Conservation (phyloP, 2,329 filamentous ascomycete species). For the Huntiella moniliformis region DNA sequence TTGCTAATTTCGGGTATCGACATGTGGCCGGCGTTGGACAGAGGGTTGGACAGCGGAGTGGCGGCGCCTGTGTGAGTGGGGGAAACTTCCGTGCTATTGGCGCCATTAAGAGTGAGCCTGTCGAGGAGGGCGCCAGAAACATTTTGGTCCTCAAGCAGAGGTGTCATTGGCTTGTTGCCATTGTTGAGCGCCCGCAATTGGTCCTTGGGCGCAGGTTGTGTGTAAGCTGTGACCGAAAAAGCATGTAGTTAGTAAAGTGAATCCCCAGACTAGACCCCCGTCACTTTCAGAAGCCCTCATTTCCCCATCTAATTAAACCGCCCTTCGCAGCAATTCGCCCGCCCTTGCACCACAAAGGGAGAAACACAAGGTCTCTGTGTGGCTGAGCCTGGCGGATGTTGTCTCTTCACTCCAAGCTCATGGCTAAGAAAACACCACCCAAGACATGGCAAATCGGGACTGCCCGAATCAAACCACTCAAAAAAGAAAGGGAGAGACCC, state of each 20-base stretch:
- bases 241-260: background rate
- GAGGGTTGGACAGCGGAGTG: slow-evolving; percentile 12
- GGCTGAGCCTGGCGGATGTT: too few relatives aligned
- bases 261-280: too few relatives aligned
- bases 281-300: background rate
- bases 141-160: slow-evolving; percentile 16
- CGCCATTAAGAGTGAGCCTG: background rate
- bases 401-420: too few relatives aligned
- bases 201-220: slow-evolving; percentile 35
- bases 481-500: slow-evolving; percentile 7
- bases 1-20: slow-evolving; percentile 16
- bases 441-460: too few relatives aligned
- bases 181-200: slow-evolving; percentile 12
- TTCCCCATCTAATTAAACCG: background rate
- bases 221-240: slow-evolving; percentile 33
- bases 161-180: slow-evolving; percentile 16
- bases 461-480: background rate
- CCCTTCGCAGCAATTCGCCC: background rate
- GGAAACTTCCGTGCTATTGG: background rate
- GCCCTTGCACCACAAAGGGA: too few relatives aligned
- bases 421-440: too few relatives aligned
- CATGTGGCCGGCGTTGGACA: slow-evolving; percentile 11
- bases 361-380: too few relatives aligned
- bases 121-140: background rate
- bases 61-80: slow-evolving; percentile 13